phyloP scores from a whole-genome alignment of 768 basidiomycete species.

The Phallus indusiatus region DNA sequence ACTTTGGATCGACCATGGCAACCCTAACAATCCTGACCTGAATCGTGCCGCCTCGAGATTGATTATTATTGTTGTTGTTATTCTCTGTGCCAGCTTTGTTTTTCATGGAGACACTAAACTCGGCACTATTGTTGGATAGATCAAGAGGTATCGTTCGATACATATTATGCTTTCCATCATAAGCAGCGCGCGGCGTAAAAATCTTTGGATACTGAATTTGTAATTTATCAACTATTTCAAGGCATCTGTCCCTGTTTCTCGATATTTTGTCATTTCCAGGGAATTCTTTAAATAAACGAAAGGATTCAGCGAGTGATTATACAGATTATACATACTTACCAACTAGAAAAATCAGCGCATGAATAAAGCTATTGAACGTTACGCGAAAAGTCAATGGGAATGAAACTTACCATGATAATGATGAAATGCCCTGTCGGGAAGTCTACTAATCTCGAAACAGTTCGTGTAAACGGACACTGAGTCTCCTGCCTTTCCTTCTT shows the following conservation, averaged over 20 bases:
- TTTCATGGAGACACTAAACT: background rate
- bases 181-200: constrained; percentile 2
- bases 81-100: background rate
- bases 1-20: constrained; percentile 2
- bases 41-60: background rate
- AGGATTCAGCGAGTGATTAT: background rate
- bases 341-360: background rate
- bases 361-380: background rate
- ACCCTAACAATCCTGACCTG: background rate
- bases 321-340: background rate
- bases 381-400: background rate
- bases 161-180: constrained; percentile 5
- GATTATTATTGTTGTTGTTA: background rate
- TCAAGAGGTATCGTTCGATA: background rate
- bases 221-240: background rate
- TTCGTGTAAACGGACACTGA: constrained; percentile 24
- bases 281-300: constrained; percentile 1
- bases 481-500: background rate
- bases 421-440: constrained; percentile 19
- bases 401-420: constrained; percentile 25
- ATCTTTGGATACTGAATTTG: background rate
- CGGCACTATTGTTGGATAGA: background rate
- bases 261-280: background rate
- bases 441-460: constrained; percentile 21
- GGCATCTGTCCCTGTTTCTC: background rate